Conservation (phyloP, 345 rosid genomes). For the Geranium rotundifolium region DNA sequence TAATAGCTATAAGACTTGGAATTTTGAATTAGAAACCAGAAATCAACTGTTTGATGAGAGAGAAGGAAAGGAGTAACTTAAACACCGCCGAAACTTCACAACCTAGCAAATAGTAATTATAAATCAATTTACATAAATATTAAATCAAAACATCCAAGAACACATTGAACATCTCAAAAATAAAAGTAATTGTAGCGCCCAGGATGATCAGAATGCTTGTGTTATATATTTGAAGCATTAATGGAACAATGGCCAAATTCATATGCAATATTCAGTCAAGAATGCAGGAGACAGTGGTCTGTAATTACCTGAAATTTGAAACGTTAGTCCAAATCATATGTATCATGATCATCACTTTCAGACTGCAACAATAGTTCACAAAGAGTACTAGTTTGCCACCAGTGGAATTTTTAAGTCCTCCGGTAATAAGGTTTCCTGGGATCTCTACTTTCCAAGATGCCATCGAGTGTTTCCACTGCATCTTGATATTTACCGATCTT, state of each 20-base stretch:
- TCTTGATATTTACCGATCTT: slow-evolving; percentile 62
- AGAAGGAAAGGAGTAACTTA: too few species aligned
- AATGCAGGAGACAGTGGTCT: not conserved
- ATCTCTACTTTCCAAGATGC: slow-evolving; percentile 32
- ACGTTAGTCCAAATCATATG: not conserved
- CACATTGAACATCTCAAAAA: too few species aligned
- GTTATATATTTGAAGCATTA: not conserved
- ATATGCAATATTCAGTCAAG: not conserved
- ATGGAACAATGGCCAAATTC: not conserved
- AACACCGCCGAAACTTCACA: too few species aligned
- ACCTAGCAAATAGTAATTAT: too few species aligned
- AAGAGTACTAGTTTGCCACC: not conserved
- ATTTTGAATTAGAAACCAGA: too few species aligned
- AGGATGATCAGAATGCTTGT: too few species aligned
- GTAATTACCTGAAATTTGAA: not conserved
- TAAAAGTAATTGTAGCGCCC: too few species aligned
- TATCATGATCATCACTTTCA: not conserved
- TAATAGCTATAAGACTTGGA: too few species aligned
- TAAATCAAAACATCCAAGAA: too few species aligned
- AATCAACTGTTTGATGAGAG: too few species aligned
- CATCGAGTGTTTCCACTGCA: slow-evolving; percentile 56
- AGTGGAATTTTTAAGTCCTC: slow-evolving; percentile 5
- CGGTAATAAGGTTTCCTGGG: slow-evolving; percentile 30
- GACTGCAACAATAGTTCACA: not conserved
- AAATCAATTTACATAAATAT: too few species aligned